Evolutionary conservation across 805 yeast species (phyloP), one percentile per base, ranked within the genome.

Genomic region (Saturnispora halmiae): DNA sequence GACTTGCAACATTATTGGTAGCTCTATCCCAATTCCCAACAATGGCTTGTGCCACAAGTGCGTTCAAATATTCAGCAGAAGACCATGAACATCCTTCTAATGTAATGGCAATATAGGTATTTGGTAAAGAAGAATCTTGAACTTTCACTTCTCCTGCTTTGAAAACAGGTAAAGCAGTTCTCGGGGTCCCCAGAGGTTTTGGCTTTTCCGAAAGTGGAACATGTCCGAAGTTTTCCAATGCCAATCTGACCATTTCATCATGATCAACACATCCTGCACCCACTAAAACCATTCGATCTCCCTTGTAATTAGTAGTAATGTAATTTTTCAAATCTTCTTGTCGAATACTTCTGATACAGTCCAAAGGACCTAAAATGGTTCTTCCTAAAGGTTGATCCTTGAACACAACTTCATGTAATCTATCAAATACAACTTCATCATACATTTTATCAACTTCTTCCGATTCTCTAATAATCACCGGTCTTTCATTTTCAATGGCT

Each of bases 1-100:
- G 86, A 3, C 96, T 82, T 19, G 96, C 94, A 9, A 22, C 41
- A 19, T 88, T 77, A 9, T 95, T 95, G 45, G 82, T 65, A 6
- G 95, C 79, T 56, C 98, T 77, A 61, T 92, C 97, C 97, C 97
- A 92, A 54, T 87, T 84, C 29, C 98, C 98, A 34, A 92, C 81
- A 43, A 92, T 82, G 9, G 97, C 96, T 66, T 92, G 96, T 6
- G 96, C 94, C 1, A 90, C 95, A 30, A 94, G 72, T 0, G 95
- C 96, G 15, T 94, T 82, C 68, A 87, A 88, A 65, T 88, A 92
- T 60, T 92, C 96, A 9, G 94, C 86, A 2, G 92, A 85, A 28
- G 83, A 81, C 99, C 99, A 92, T 29, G 95, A 81, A 19, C 88
- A 96, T 52, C 99, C 97, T 67, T 92, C 97, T n/a, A 92, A 80